Evolutionary conservation across 2,329 filamentous ascomycete genomes (phyloP).

Genomic region (Paecilomyces niveus): DNA sequence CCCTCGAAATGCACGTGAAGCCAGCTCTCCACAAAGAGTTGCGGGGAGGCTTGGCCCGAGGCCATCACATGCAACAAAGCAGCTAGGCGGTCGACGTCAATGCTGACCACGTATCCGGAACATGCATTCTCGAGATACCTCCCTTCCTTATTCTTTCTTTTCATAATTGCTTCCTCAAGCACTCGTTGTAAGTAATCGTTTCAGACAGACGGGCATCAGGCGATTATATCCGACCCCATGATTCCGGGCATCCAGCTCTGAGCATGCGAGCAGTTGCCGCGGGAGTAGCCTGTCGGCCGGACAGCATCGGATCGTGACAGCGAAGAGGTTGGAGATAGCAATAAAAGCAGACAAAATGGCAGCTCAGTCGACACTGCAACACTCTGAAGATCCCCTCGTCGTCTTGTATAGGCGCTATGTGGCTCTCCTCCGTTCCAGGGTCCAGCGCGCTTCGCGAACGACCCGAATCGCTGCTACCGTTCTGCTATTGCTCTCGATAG

Average conservation of each 20-base stretch:
- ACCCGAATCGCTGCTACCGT: conserved; percentile 71
- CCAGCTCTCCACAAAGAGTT: neutral
- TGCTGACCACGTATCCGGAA: neutral
- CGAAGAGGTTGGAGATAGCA: neutral
- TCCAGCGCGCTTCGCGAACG: conserved; percentile 61
- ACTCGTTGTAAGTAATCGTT: neutral
- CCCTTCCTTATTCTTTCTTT: neutral
- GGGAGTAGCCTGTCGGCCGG: neutral
- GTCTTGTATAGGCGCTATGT: conserved; percentile 50
- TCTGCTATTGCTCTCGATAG: conserved; percentile 67
- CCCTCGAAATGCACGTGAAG: neutral
- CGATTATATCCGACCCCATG: neutral
- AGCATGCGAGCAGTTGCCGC: conserved; percentile 1
- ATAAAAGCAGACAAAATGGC: conserved; percentile 55
- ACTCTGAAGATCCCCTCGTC: conserved; percentile 59
- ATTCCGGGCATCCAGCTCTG: neutral
- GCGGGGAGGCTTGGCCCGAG: neutral
- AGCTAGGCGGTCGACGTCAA: neutral
- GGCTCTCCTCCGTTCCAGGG: conserved; percentile 39
- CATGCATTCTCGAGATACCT: neutral
- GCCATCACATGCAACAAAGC: neutral
- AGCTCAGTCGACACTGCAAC: conserved; percentile 74
- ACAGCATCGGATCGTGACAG: conserved; percentile 4
- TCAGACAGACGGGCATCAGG: neutral
- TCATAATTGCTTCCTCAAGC: neutral